Evolutionary conservation across 495 filamentous ascomycete species (phyloP), one percentile per base, ranked within the genome.

Genomic region (Aspergillus cristatus): DNA sequence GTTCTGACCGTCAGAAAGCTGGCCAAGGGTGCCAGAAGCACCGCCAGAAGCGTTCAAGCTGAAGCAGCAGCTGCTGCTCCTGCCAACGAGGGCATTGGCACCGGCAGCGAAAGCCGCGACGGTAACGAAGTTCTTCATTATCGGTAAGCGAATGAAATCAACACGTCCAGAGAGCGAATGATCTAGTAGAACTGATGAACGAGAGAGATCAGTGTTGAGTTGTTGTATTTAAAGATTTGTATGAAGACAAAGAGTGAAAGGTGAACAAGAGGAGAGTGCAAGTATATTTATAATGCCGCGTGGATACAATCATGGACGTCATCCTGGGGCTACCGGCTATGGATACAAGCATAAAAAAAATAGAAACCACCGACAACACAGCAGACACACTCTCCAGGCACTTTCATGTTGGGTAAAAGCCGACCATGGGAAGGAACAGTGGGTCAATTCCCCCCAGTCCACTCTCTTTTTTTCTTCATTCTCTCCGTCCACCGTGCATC

Each of bases 1-100:
- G 42, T 65, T 65, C 56, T 78, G 74, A 14, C 75, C 75, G 47
- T 75, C 70, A 40, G 37, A 41, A 28, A 76, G 54, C 47, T 79
- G 70, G 16, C 71, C 75, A 14, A 76, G 47, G 18, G 56, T 44
- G 16, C 73, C 74, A 20, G 65, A 66, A 17, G 53, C 58, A 41
- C 49, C 60, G 8, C 71, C 70, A 18, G 66, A 57, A 10, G 68
- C 58, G 15, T 57, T 65, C 30, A 77, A 42, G 18, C 63, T 54
- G 54, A 77, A 77, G 55, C 71, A 71, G 40, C 72, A 76, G 38
- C 41, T 54, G 38, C 54, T 55, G 33, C 35, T 42, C 18, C 64
- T 55, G 32, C 55, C 34, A 46, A 68, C 55, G 18, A 70, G 52
- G 26, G 61, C 67, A 38, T 67, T 61, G 20, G 57, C 45, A 22